Conservation (phyloP, 2,329 filamentous ascomycete species). For the Fusarium cyanostomum region DNA sequence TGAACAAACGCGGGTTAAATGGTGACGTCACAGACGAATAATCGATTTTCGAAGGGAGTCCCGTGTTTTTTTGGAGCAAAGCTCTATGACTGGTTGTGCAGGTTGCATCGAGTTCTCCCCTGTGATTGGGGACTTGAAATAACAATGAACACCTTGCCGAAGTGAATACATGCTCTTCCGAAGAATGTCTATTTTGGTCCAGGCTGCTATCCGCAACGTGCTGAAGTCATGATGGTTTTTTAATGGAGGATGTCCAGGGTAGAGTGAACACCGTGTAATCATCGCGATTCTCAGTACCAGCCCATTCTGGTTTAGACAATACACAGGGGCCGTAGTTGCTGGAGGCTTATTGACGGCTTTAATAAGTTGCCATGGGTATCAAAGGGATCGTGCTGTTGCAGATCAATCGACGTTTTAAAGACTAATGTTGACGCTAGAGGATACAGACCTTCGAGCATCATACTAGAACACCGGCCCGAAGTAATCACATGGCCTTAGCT, state of each 20-base stretch:
- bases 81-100: too few relatives aligned
- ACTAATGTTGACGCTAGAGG: conserved; percentile 1
- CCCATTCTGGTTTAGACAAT: not conserved
- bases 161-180: not conserved
- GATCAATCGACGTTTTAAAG: conserved; percentile 20
- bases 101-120: not conserved
- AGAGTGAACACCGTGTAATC: not conserved
- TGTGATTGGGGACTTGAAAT: too few relatives aligned
- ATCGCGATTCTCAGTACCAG: not conserved
- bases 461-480: not conserved
- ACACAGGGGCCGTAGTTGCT: not conserved
- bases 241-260: too few relatives aligned
- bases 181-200: not conserved
- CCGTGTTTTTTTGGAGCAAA: not conserved
- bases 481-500: not conserved
- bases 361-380: not conserved
- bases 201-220: too few relatives aligned
- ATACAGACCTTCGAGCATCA: not conserved
- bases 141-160: not conserved
- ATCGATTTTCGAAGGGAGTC: not conserved
- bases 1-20: conserved; percentile 18
- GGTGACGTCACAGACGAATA: conserved; percentile 29
- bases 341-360: conserved; percentile 2
- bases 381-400: conserved; percentile 15
- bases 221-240: too few relatives aligned